Evolutionary conservation across 805 yeast species (phyloP).

Genomic region (Zygoascus tannicola): DNA sequence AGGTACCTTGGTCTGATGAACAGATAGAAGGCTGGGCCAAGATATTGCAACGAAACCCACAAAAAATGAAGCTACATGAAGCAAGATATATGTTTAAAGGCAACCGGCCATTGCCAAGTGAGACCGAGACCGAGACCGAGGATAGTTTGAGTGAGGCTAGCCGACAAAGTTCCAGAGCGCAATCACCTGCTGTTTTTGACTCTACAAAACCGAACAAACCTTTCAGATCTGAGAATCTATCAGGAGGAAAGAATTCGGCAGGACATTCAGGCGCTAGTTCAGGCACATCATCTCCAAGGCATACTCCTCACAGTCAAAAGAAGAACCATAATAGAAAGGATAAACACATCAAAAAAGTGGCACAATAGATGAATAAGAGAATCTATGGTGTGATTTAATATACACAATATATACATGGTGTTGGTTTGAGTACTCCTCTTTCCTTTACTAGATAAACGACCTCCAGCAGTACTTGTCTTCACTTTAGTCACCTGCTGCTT

Average conservation of each 20-base stretch:
- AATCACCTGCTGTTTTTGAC: conserved; percentile 2
- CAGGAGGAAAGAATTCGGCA: neutral
- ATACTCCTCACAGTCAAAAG: conserved; percentile 2
- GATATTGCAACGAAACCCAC: conserved; percentile 59
- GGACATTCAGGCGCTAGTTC: neutral
- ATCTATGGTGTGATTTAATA: too few species aligned
- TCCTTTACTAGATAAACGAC: too few species aligned
- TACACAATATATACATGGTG: too few species aligned
- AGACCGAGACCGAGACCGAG: too few species aligned
- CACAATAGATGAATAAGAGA: too few species aligned
- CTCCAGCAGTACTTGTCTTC: too few species aligned
- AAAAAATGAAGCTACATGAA: conserved; percentile 51
- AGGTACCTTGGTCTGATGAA: conserved; percentile 72
- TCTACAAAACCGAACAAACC: neutral
- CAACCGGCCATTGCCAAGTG: too few species aligned
- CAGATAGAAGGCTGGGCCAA: conserved; percentile 91
- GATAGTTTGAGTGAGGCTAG: too few species aligned
- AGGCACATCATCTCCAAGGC: neutral
- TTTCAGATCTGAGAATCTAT: neutral
- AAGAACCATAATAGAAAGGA: conserved; percentile 9
- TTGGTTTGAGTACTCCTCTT: too few species aligned
- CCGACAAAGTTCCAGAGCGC: too few species aligned
- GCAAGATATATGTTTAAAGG: conserved; percentile 48
- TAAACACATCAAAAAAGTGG: conserved; percentile 16
- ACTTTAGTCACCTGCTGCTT: too few species aligned